Conservation (phyloP, 164 flowering plant species). For the Sedum album region DNA sequence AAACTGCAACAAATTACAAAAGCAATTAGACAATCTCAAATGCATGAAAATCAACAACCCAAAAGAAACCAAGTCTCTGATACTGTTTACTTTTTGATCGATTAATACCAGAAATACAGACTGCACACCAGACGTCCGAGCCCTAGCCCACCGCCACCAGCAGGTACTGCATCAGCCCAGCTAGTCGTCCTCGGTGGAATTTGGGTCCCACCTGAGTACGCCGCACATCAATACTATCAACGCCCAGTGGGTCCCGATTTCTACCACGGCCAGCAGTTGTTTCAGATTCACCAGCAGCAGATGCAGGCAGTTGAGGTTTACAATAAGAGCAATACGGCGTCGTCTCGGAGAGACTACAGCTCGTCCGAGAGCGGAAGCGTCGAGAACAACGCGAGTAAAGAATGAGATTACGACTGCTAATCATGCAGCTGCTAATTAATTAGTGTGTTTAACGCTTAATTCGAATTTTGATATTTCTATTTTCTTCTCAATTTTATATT, state of each 20-base stretch:
- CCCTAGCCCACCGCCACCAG: constrained; percentile 44
- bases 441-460: no score
- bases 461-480: no score
- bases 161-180: constrained; percentile 57
- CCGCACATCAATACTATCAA: constrained; percentile 30
- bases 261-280: constrained; percentile 36
- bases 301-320: constrained; percentile 4
- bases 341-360: constrained; percentile 35
- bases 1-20: not conserved
- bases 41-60: not conserved
- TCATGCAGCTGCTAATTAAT: no score
- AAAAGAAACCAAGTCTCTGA: constrained; percentile 8
- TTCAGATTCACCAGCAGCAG: constrained; percentile 40
- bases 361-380: constrained; percentile 56
- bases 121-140: constrained; percentile 93
- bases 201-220: constrained; percentile 95
- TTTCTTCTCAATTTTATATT: no score
- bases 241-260: constrained; percentile 40
- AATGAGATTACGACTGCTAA: no score
- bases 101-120: constrained; percentile 66
- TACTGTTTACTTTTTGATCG: constrained; percentile 5
- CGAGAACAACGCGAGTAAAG: no score
- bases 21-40: not conserved
- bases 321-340: constrained; percentile 22
- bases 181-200: constrained; percentile 87